These are phyloP conservation scores for Elaeis guineensis DNA, from an alignment of 176 grass and related monocot species.

Conservation along the genomic window DNA sequence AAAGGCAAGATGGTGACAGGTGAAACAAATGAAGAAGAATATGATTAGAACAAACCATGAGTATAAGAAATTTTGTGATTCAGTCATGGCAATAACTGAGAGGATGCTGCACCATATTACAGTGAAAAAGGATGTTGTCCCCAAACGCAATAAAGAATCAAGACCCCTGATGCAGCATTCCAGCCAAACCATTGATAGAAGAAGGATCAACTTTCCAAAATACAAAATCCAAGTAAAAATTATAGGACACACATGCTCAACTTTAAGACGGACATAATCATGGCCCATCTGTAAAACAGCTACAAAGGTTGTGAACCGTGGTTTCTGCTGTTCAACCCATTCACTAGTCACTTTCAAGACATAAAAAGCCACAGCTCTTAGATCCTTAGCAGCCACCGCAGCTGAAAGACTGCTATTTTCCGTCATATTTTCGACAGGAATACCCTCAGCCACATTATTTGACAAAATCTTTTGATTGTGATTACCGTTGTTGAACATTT, in stretches of 20 bases:
- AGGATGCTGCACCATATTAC: conserved; percentile 79
- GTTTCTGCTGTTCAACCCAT: conserved; percentile 50
- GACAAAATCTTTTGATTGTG: conserved; percentile 11
- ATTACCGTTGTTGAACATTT: conserved; percentile 22
- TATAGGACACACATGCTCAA: conserved; percentile 53
- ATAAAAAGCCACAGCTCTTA: conserved; percentile 55
- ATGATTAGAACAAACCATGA: conserved; percentile 39
- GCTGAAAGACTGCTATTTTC: background rate
- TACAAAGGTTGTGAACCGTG: conserved; percentile 33
- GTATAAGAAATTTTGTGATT: conserved; percentile 57
- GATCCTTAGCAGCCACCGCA: conserved; percentile 40
- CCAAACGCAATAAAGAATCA: conserved; percentile 76
- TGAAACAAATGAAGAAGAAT: conserved; percentile 18
- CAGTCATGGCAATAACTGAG: conserved; percentile 82
- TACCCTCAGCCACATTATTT: conserved; percentile 11
- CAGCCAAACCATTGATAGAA: conserved; percentile 75
- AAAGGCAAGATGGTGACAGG: background rate
- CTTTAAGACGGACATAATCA: conserved; percentile 40
- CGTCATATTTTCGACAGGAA: conserved; percentile 13
- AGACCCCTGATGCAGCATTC: conserved; percentile 85
- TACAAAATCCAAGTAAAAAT: conserved; percentile 50
- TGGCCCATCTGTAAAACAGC: conserved; percentile 37
- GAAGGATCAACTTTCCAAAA: conserved; percentile 65
- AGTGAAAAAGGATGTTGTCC: conserved; percentile 80
- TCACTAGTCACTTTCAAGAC: conserved; percentile 43